Conservation (phyloP, 257 asterid species). For the Lithospermum erythrorhizon region DNA sequence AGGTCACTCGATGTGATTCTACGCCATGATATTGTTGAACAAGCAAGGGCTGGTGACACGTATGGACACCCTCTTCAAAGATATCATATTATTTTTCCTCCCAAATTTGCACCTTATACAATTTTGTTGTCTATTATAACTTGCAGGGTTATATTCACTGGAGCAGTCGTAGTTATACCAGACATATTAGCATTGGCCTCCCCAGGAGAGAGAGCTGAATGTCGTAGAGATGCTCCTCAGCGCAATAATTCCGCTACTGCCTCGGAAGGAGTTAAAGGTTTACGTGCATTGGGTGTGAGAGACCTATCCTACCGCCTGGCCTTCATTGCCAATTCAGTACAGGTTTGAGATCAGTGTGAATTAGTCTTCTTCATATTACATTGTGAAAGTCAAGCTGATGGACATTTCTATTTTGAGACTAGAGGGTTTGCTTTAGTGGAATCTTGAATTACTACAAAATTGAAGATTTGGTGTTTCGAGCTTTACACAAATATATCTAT, state of each 20-base stretch:
- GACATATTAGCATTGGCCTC: slow-evolving; percentile 84
- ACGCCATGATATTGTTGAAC: slow-evolving; percentile 90
- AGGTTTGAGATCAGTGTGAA: slow-evolving; percentile 37
- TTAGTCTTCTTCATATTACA: background rate
- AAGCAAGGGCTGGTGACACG: slow-evolving; percentile 98
- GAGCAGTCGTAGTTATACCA: slow-evolving; percentile 86
- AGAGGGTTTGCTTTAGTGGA: too few relatives aligned
- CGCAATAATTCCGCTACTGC: slow-evolving; percentile 54
- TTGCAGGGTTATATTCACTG: slow-evolving; percentile 88
- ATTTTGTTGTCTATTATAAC: background rate
- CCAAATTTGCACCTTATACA: background rate
- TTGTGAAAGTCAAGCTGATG: background rate
- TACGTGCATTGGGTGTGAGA: slow-evolving; percentile 89
- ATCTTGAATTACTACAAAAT: background rate
- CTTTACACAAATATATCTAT: background rate
- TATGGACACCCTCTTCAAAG: slow-evolving; percentile 19
- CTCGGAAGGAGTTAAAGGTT: slow-evolving; percentile 87
- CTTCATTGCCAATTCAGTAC: slow-evolving; percentile 90
- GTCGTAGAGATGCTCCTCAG: slow-evolving; percentile 73
- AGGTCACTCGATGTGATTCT: slow-evolving; percentile 94
- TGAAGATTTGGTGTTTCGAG: background rate
- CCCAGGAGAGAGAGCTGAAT: slow-evolving; percentile 92
- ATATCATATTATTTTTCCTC: background rate
- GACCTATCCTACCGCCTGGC: slow-evolving; percentile 92
- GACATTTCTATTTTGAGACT: background rate